These are phyloP conservation scores for Debaryomyces robertsiae DNA, from an alignment of 1,139 yeast species.

Conservation along the genomic window DNA sequence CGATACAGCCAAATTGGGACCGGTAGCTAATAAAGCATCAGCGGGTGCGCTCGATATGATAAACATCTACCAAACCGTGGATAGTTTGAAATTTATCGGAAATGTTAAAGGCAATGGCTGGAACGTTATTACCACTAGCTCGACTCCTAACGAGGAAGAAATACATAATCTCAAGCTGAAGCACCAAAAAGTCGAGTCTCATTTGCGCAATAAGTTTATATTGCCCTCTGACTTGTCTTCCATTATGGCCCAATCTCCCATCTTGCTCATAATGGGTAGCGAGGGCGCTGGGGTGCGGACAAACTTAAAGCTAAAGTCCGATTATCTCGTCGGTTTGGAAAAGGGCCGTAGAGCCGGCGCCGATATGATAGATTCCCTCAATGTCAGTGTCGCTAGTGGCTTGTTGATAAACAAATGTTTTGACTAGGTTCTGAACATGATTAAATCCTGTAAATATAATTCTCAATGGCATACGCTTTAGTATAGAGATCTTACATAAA, in stretches of 20 bases:
- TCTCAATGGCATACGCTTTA: too few species aligned
- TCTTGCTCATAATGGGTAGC: constrained; percentile 75
- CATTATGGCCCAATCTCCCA: constrained; percentile 54
- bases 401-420: constrained; percentile 50
- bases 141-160: constrained; percentile 29
- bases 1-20: constrained; percentile 74
- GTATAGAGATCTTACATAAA: too few species aligned
- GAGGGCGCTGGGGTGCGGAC: constrained; percentile 85
- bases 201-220: constrained; percentile 35
- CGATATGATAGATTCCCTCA: constrained; percentile 70
- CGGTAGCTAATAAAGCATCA: constrained; percentile 78
- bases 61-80: constrained; percentile 58
- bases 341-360: constrained; percentile 36
- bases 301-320: constrained; percentile 61
- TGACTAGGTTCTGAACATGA: not conserved
- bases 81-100: constrained; percentile 66
- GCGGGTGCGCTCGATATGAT: constrained; percentile 86
- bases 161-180: constrained; percentile 23
- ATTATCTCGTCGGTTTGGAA: constrained; percentile 59
- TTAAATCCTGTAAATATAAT: too few species aligned
- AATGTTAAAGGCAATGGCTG: constrained; percentile 61
- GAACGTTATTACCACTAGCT: constrained; percentile 69
- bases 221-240: constrained; percentile 45
- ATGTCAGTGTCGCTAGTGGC: constrained; percentile 89
- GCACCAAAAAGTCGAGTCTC: constrained; percentile 23